Base-by-base conservation (phyloP, 768 basidiomycete species). In the Suillus tomentosus region DNA sequence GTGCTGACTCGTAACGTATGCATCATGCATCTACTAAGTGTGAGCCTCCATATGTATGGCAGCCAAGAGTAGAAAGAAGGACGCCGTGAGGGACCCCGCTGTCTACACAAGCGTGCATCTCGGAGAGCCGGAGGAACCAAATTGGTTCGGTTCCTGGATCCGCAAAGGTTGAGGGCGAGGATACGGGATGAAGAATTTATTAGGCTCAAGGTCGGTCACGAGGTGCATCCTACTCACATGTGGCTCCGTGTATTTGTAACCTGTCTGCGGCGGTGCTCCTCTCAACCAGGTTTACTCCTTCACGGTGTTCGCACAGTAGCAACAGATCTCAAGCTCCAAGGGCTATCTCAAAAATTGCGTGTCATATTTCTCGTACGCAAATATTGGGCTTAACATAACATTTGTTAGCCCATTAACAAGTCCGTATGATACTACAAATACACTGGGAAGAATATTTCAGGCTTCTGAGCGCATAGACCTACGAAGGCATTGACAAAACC, bases 151-250 rank as follows among this genome's bases (percentile, higher is more conserved):
- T 3, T 31, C 6, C 31, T 31, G 31, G 86, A 89, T 67, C 53
- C 31, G 53, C 92, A 66, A 84, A 84, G 64, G 88, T 91, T 0
- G 85, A 87, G 65, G 89, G 88, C 19, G 80, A 88, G 3, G 84
- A 87, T 14, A 13, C 22, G 22, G 47, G 86, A 91, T 62, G 85
- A 81, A 47, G 78, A 86, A 43, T 75, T 92, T 63, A 78, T 92
- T 60, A 77, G 22, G 22, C 22, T 48, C 22, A 14, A 85, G 62
- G 85, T 86, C 31, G 90, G 83, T 6, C 91, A 92, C 73, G 85
- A 83, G 78, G 90, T 91, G 67, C 15, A 77, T 67, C 14, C 22
- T 59, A 13, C 31, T 31, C 60, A 37, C 43, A 39, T 15, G 31
- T 22, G 17, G 13, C 36, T 40, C 24, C 31, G 17, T 9, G 2